phyloP scores from a whole-genome alignment of 768 basidiomycete species.

The Boletus pseudo-olivaceus region DNA sequence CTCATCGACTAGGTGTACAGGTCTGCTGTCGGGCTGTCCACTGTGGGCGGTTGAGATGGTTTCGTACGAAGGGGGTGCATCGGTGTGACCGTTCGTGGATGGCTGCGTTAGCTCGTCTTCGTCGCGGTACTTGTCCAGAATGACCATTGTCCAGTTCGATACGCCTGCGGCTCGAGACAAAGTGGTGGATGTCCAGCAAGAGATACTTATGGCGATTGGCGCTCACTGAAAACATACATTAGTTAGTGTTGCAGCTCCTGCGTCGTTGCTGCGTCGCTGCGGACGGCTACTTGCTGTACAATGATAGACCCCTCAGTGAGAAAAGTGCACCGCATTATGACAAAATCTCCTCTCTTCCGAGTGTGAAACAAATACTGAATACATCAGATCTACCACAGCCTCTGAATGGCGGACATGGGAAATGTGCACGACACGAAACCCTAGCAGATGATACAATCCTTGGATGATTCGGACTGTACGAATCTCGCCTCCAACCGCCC shows the following conservation, averaged over 20 bases:
- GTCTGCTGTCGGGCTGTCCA: neutral
- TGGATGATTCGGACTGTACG: constrained; percentile 5
- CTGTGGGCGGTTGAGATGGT: constrained; percentile 1
- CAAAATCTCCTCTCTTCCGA: neutral
- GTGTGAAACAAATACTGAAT: neutral
- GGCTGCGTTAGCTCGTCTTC: constrained; percentile 3
- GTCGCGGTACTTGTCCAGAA: constrained; percentile 20
- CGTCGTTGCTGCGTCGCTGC: too few species aligned
- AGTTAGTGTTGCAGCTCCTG: too few species aligned
- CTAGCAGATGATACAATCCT: constrained; percentile 15
- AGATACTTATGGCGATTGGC: neutral
- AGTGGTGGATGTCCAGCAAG: neutral
- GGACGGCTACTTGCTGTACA: neutral
- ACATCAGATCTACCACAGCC: neutral
- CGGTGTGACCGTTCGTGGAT: neutral
- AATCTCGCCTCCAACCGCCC: constrained; percentile 15
- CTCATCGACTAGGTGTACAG: neutral
- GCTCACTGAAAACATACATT: neutral
- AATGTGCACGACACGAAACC: neutral
- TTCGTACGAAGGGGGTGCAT: constrained; percentile 28
- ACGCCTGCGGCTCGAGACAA: neutral
- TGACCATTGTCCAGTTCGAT: constrained; percentile 10
- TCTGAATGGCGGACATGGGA: neutral
- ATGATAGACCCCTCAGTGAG: too few species aligned
- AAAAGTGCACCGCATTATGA: constrained; percentile 31